Base-by-base conservation (phyloP, 2,329 filamentous ascomycete genomes). In the Chaetomium sp. region DNA sequence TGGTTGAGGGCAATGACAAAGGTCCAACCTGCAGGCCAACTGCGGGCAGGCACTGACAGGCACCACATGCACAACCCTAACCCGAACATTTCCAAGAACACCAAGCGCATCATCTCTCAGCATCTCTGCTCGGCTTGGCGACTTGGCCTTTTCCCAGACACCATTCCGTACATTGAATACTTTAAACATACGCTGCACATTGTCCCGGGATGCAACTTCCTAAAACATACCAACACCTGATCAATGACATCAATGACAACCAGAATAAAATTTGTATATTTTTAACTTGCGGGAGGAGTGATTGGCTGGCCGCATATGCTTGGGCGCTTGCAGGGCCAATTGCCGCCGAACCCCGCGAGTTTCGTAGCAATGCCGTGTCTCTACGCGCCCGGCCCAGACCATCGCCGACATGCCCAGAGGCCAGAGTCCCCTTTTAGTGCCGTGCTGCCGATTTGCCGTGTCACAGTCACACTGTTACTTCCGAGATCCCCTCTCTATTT, bases 61-160 rank as follows among this genome's bases (percentile, higher is more conserved):
- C 27, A 23, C 53, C 21, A 56, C 10, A 23, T 25, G 53, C 31
- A 38, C 13, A 56, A 35, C 53, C 53, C 53, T 56, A 56, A 56
- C 53, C 53, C 53, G 7, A 10, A 7, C 8, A 38, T 23, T 23
- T 21, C 42, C 45, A 47, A 45, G 38, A 6, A 47, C 45, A 47
- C 45, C 45, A 47, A 23, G 5, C 19, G n/a, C 13, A 2, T 16
- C 16, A 45, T 45, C 38, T n/a, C 7, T 19, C 38, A n/a, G 12
- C 10, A 42, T 1, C 16, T 12, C 35, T 13, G 35, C 38, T 12
- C 12, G 38, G 38, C 42, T 45, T 19, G 42, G 42, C 35, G 19
- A 21, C 42, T 21, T 13, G 19, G 13, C 38, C 19, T 21, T n/a
- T n/a, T 45, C 19, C 19, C 2, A 45, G 13, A 21, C 21, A 7